These are phyloP conservation scores for Ceratobasidium sp. DNA, from an alignment of 1,284 basidiomycete species.

Conservation along the genomic window DNA sequence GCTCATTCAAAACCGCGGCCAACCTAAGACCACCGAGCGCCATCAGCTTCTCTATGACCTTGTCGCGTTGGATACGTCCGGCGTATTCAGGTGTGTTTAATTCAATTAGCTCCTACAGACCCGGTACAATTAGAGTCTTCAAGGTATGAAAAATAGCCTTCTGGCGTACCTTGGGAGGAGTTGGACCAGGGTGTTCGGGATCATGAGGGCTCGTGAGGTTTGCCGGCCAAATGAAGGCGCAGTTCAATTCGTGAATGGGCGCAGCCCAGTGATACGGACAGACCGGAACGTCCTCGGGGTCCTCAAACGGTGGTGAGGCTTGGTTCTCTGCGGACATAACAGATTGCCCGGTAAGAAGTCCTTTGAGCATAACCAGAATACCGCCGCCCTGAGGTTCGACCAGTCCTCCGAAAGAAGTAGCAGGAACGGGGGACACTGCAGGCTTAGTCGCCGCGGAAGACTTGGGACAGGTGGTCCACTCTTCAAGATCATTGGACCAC, in stretches of 20 bases:
- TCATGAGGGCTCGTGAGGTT: slow-evolving; percentile 37
- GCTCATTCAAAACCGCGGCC: slow-evolving; percentile 80
- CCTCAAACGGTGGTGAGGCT: slow-evolving; percentile 6
- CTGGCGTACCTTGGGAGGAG: slow-evolving; percentile 25
- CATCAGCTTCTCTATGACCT: slow-evolving; percentile 82
- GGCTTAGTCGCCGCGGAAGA: background rate
- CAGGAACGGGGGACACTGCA: background rate
- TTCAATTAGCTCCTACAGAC: slow-evolving; percentile 64
- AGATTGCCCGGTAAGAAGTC: background rate
- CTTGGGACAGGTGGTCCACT: slow-evolving; percentile 75
- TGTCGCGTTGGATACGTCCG: slow-evolving; percentile 70
- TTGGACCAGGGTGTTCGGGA: slow-evolving; percentile 29
- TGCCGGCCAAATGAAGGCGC: slow-evolving; percentile 38
- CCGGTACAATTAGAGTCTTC: too few relatives aligned
- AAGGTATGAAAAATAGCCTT: background rate
- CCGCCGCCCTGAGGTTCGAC: slow-evolving; percentile 6
- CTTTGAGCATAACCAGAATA: background rate
- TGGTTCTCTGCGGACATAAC: background rate
- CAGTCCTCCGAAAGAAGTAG: slow-evolving; percentile 11
- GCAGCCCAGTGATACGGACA: slow-evolving; percentile 85
- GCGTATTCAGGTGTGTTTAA: slow-evolving; percentile 88
- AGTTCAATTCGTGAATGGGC: slow-evolving; percentile 71
- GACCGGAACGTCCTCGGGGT: slow-evolving; percentile 57
- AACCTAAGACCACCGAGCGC: slow-evolving; percentile 86
- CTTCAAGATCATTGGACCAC: slow-evolving; percentile 68